Conservation (phyloP, 208 protist species). For the Leishmania guyanensis region DNA sequence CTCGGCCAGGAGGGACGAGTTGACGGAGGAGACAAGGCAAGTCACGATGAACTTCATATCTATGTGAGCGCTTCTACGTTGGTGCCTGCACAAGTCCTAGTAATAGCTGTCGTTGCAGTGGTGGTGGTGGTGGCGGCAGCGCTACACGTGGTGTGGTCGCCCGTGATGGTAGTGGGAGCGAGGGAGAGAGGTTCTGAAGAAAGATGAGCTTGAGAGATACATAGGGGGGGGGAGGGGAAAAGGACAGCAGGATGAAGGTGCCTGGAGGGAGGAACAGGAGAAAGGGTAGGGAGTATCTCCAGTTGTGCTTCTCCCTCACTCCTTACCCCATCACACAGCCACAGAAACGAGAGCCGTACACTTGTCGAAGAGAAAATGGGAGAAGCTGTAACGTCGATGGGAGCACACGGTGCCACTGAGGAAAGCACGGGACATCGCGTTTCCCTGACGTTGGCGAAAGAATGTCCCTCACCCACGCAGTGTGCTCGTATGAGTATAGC, state of each 20-base stretch:
- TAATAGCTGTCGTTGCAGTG: not conserved
- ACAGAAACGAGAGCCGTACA: not conserved
- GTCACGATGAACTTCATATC: conserved; percentile 74
- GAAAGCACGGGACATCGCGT: not conserved
- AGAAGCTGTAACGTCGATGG: not conserved
- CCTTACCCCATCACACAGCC: not conserved
- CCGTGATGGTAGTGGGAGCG: not conserved
- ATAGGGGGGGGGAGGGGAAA: not conserved
- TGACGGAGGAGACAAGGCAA: conserved; percentile 51
- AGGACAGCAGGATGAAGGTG: not conserved
- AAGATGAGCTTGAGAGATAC: not conserved
- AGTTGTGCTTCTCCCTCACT: not conserved
- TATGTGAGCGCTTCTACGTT: not conserved
- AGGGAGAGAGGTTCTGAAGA: not conserved
- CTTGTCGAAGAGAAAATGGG: not conserved
- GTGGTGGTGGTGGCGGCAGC: not conserved
- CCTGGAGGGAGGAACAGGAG: not conserved
- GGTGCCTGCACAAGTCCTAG: not conserved
- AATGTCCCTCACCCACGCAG: not conserved
- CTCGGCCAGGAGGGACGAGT: conserved; percentile 38
- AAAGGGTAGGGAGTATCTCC: not conserved
- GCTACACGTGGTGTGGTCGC: not conserved
- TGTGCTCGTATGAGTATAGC: not conserved
- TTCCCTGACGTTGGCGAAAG: not conserved
- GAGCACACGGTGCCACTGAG: not conserved